Evolutionary conservation across 306 rosid genomes (phyloP).

Genomic region (Ziziphus jujuba): DNA sequence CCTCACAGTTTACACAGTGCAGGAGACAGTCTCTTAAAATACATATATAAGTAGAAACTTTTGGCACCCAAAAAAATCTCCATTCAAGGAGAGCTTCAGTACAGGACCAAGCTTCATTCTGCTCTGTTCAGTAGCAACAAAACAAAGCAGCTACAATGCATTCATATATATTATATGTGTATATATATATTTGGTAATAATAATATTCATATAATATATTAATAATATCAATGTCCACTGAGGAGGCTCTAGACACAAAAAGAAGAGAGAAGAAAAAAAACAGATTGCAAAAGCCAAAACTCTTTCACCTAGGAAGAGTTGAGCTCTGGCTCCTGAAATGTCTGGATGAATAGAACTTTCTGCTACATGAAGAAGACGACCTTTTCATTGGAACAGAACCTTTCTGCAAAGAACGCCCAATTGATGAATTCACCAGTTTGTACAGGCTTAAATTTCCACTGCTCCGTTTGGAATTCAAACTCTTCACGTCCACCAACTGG

Average conservation of each 20-base stretch:
- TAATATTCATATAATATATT: not conserved
- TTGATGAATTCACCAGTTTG: slow-evolving; percentile 35
- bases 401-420: slow-evolving; percentile 45
- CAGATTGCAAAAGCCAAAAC: not conserved
- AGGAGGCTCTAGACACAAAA: not conserved
- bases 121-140: not conserved
- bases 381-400: slow-evolving; percentile 42
- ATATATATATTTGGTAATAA: no score
- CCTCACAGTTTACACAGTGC: no score
- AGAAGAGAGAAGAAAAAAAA: not conserved
- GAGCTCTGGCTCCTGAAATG: slow-evolving; percentile 56
- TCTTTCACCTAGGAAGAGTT: slow-evolving; percentile 37
- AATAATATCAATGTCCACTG: not conserved
- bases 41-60: not conserved
- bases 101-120: not conserved
- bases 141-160: not conserved
- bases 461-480: slow-evolving; percentile 27
- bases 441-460: slow-evolving; percentile 26
- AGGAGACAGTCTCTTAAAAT: not conserved
- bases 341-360: slow-evolving; percentile 27
- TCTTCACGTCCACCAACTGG: not conserved
- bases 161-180: no score
- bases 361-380: slow-evolving; percentile 35
- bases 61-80: not conserved
- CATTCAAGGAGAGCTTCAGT: not conserved